Evolutionary conservation across 2,329 filamentous ascomycete genomes (phyloP), one percentile per base, ranked within the genome.

Genomic region (Fusarium sp.): DNA sequence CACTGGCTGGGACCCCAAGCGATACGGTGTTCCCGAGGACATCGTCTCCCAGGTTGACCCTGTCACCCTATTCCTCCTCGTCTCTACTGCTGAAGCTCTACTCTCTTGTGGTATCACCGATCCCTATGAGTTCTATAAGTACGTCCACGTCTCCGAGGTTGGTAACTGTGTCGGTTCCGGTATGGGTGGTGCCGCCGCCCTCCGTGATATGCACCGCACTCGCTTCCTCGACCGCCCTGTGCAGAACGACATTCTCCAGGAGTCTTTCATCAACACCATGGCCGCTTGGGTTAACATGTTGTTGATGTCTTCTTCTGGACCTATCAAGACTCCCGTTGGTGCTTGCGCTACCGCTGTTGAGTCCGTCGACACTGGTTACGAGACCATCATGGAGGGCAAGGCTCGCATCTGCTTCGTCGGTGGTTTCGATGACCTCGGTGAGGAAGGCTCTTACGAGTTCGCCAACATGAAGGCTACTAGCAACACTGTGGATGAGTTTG

Each of bases 211-310:
- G 94, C 97, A 98, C 85, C 95, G 94, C 79, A 94, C 97, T 77
- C 91, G 95, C 58, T 98, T 90, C 87, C 85, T 98, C 63, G 95
- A 99, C 81, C 95, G 93, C 82, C 95, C 94, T 53, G 87, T 99
- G 45, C 96, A 99, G 80, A 99, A 98, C 80, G 95, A 99, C 75
- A 97, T 99, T 75, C 86, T 99, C 12, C 96, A 99, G 76, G 95
- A 99, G 80, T 98, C 95, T 11, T 99, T 99, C 84, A 98, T 99
- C 86, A 99, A 99, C 85, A 99, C 95, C 53, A 99, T 99, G 94
- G 90, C 92, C 70, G 95, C 95, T 13, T 99, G 95, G 95, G 93
- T 99, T 55, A 99, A 99, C 84, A 99, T 99, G 95, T 83, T 99
- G 79, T 83, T 99, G 65, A 83, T 99, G 65, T 99, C 95, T 5